Base-by-base conservation (phyloP, 2,329 filamentous ascomycete genomes). In the Tolypocladium guangdongense region DNA sequence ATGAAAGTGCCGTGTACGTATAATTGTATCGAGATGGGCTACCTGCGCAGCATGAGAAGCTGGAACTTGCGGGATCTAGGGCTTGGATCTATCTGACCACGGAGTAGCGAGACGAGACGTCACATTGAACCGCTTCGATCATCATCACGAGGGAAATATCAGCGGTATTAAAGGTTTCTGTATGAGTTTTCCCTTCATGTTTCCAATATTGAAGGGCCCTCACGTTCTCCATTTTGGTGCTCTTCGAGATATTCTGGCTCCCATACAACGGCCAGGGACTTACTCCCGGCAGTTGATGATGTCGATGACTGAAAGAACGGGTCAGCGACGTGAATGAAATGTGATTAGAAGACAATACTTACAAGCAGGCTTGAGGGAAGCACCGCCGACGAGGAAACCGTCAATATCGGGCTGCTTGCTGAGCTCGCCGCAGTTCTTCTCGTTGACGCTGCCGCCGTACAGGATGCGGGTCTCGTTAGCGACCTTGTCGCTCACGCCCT, bases 351-450 rank as follows among this genome's bases (percentile, higher is more conserved):
- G 18, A 2, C 2, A 50, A 30, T 46, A 78, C 86, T 80, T 76
- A 90, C 86, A 96, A 61, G 89, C 91, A 68, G 92, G 92, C 85
- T 97, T 97, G 77, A 97, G 83, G 71, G 88, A 93, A 68, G 92
- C 92, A 73, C 92, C 92, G 60, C 92, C 92, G 62, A 97, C 92
- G 62, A 97, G 82, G 85, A 97, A 97, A 55, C 93, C 93, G 73
- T 99, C 93, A 71, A 99, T 96, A 73, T 99, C 93, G 59, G 82
- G 71, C 82, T 97, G 84, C 80, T 90, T 92, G 70, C 87, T 84
- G 65, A 99, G 82, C 60, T 97, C 92, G 68, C 79, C 82, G 81
- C 89, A 95, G 84, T 99, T 99, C 87, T 96, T 96, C 81, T 96
- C 93, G 70, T 81, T 95, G 66, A 99, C 93, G 65, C 87, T 93